phyloP scores from a whole-genome alignment of 805 yeast species.

The Yarrowia deformans region DNA sequence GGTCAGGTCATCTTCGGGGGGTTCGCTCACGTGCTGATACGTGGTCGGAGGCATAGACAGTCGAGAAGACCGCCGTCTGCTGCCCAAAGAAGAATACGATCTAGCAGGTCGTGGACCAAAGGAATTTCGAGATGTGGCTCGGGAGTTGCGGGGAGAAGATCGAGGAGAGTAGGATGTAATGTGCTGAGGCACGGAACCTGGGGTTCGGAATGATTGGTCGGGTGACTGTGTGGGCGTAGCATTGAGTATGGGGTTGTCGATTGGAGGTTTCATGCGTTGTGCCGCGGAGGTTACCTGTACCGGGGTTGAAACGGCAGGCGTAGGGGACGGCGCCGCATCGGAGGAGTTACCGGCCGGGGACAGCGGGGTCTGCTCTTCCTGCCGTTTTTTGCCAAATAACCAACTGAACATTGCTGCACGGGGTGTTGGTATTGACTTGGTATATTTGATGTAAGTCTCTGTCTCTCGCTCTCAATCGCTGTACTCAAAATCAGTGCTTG shows the following conservation, averaged over 20 bases:
- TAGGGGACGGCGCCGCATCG: not conserved
- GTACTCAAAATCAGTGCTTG: constrained; percentile 27
- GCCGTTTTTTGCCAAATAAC: constrained; percentile 27
- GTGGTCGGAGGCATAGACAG: constrained; percentile 18
- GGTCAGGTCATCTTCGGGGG: constrained; percentile 26
- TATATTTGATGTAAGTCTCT: too few relatives aligned
- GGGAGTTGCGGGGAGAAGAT: constrained; percentile 22
- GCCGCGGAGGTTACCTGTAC: not conserved
- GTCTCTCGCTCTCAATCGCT: not conserved
- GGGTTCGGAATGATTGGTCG: constrained; percentile 28
- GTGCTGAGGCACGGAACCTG: constrained; percentile 31
- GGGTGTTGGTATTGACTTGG: not conserved
- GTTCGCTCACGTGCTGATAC: constrained; percentile 3
- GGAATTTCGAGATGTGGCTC: constrained; percentile 15
- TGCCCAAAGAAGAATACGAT: constrained; percentile 18
- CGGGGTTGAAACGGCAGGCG: constrained; percentile 14
- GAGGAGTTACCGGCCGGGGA: not conserved
- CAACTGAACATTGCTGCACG: constrained; percentile 36
- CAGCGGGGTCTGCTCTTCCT: constrained; percentile 1
- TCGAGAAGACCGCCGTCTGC: constrained; percentile 22
- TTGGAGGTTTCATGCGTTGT: constrained; percentile 7
- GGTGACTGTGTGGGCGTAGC: constrained; percentile 25
- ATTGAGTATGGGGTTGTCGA: constrained; percentile 25
- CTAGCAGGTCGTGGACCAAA: constrained; percentile 29
- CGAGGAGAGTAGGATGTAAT: constrained; percentile 19